Evolutionary conservation across 2,329 filamentous ascomycete species (phyloP).

Genomic region (Tothia fuscella): DNA sequence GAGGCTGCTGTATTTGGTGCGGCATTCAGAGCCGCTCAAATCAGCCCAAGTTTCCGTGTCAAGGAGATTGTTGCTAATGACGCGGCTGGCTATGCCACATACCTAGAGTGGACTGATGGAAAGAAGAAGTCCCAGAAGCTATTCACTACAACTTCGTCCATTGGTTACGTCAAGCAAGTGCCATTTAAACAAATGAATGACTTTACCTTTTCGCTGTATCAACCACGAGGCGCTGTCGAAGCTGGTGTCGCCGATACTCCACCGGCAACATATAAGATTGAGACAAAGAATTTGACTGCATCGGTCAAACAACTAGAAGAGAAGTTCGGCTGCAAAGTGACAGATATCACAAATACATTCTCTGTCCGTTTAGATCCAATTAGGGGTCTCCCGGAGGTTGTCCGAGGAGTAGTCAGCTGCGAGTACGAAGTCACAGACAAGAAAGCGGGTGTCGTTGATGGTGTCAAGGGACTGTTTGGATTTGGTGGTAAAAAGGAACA

Average conservation of each 20-base stretch:
- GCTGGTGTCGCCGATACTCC: conserved; percentile 36
- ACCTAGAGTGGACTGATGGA: conserved; percentile 63
- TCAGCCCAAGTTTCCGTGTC: conserved; percentile 92
- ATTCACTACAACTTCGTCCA: conserved; percentile 64
- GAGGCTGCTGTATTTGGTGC: conserved; percentile 94
- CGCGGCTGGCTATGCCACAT: conserved; percentile 58
- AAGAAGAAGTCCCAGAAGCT: conserved; percentile 68
- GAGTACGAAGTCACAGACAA: conserved; percentile 59
- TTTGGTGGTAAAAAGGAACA: conserved; percentile 82
- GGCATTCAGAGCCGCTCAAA: conserved; percentile 80
- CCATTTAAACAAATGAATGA: conserved; percentile 74
- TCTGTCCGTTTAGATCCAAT: conserved; percentile 58
- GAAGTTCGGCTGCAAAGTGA: conserved; percentile 62
- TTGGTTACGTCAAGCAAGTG: conserved; percentile 72
- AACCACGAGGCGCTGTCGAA: conserved; percentile 43
- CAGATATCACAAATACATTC: conserved; percentile 71
- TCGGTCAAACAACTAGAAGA: conserved; percentile 69
- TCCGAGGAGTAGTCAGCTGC: conserved; percentile 69
- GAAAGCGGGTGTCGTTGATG: conserved; percentile 77
- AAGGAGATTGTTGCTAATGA: conserved; percentile 91
- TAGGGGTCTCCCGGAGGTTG: conserved; percentile 69
- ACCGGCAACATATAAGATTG: conserved; percentile 46
- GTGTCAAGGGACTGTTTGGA: conserved; percentile 91
- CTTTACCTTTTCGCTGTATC: conserved; percentile 68
- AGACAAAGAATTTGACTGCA: conserved; percentile 75